Conservation (phyloP, 371 early-diverging fungal genomes). For the Mortierella sp. region DNA sequence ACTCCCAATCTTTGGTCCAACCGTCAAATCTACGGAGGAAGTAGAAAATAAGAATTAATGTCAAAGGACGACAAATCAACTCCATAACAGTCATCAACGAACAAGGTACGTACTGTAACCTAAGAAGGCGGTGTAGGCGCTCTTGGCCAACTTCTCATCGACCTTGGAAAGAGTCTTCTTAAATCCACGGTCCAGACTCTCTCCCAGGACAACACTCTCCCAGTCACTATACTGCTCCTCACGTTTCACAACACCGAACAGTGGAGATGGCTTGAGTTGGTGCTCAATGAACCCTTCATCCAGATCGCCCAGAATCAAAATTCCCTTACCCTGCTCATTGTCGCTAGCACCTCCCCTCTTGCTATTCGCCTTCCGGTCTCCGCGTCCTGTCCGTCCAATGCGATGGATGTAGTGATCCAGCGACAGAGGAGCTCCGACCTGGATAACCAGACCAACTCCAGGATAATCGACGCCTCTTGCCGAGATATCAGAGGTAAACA, state of each 20-base stretch:
- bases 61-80: constrained; percentile 32
- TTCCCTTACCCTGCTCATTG: constrained; percentile 31
- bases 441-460: constrained; percentile 94
- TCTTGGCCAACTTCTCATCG: constrained; percentile 53
- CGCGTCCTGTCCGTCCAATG: constrained; percentile 98
- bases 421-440: constrained; percentile 92
- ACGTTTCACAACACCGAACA: constrained; percentile 51
- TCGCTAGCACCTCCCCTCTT: background rate
- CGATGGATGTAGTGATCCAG: constrained; percentile 98
- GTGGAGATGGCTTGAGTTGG: constrained; percentile 42
- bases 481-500: constrained; percentile 99
- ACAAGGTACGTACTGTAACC: constrained; percentile 53
- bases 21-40: constrained; percentile 61
- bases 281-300: constrained; percentile 54
- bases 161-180: constrained; percentile 43
- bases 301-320: constrained; percentile 49
- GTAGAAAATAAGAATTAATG: constrained; percentile 61
- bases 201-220: constrained; percentile 56
- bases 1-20: constrained; percentile 38
- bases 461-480: constrained; percentile 99
- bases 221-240: constrained; percentile 47
- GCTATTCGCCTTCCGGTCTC: constrained; percentile 84
- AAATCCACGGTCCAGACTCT: constrained; percentile 52
- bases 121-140: constrained; percentile 52
- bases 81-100: background rate